Conservation (phyloP, 2,329 filamentous ascomycete genomes). For the Colletotrichum magnum region DNA sequence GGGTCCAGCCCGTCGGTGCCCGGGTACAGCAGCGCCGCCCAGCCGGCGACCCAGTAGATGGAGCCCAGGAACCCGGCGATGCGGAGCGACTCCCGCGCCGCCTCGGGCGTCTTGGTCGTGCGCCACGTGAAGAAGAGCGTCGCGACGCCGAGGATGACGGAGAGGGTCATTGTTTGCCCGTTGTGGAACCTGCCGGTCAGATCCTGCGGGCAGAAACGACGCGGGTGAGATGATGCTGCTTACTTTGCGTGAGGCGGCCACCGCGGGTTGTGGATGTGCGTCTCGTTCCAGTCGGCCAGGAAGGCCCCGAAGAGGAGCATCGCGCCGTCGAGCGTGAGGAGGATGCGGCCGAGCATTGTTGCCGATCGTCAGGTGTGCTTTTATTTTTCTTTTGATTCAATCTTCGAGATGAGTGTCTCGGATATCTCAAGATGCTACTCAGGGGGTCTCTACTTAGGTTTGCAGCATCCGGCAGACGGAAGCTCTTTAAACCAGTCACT, state of each 20-base stretch:
- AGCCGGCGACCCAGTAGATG: conserved; percentile 59
- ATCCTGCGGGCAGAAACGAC: too few species aligned
- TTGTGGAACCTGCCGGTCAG: conserved; percentile 54
- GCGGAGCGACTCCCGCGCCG: conserved; percentile 49
- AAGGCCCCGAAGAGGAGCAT: conserved; percentile 54
- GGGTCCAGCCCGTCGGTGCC: conserved; percentile 57
- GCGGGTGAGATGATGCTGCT: too few species aligned
- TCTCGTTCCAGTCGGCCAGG: conserved; percentile 56
- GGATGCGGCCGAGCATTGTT: conserved; percentile 52
- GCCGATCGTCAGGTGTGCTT: neutral
- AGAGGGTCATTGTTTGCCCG: conserved; percentile 58
- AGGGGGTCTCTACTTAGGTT: neutral
- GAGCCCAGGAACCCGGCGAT: conserved; percentile 54
- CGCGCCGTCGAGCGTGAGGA: conserved; percentile 57
- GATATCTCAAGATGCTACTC: neutral
- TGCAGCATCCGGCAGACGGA: too few species aligned
- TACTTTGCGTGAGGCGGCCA: conserved; percentile 63
- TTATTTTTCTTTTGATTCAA: neutral
- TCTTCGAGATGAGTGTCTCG: neutral
- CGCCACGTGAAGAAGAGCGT: conserved; percentile 59
- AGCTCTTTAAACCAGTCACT: too few species aligned
- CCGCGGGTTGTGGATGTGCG: conserved; percentile 59
- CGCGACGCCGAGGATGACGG: conserved; percentile 53
- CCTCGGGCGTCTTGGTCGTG: conserved; percentile 41
- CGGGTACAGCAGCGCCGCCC: conserved; percentile 54